Conservation (phyloP, 371 early-diverging fungal species). For the Syncephalis fuscata region DNA sequence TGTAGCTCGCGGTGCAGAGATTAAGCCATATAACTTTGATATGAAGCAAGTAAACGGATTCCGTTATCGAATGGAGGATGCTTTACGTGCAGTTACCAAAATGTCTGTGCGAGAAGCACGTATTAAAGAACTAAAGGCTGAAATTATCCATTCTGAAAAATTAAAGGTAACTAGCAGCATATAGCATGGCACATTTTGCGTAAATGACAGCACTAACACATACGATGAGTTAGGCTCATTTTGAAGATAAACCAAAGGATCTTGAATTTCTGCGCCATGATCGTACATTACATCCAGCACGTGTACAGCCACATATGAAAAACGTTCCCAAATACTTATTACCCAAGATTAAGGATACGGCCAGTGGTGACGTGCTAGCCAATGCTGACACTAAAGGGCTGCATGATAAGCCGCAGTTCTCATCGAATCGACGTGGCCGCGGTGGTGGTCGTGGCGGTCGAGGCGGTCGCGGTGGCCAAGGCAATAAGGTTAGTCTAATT, state of each 20-base stretch:
- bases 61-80: conserved; percentile 81
- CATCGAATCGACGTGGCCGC: too few relatives aligned
- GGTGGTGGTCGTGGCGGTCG: too few relatives aligned
- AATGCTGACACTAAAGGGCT: too few relatives aligned
- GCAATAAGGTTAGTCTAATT: too few relatives aligned
- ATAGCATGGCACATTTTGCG: too few relatives aligned
- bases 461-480: not conserved
- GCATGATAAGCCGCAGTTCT: too few relatives aligned
- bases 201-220: too few relatives aligned
- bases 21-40: conserved; percentile 72
- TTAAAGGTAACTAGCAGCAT: conserved; percentile 25
- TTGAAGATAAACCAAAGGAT: conserved; percentile 92
- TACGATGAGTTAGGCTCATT: conserved; percentile 43
- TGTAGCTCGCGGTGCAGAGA: conserved; percentile 22
- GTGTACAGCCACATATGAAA: conserved; percentile 73
- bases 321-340: conserved; percentile 85
- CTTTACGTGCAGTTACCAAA: conserved; percentile 61
- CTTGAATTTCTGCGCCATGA: conserved; percentile 86
- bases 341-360: conserved; percentile 30
- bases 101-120: conserved; percentile 74
- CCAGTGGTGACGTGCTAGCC: not conserved
- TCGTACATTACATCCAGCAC: conserved; percentile 60
- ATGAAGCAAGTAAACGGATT: conserved; percentile 81
- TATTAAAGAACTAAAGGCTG: conserved; percentile 78
- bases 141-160: conserved; percentile 87